Conservation (phyloP, 805 yeast species). For the Metschnikowia proteae region DNA sequence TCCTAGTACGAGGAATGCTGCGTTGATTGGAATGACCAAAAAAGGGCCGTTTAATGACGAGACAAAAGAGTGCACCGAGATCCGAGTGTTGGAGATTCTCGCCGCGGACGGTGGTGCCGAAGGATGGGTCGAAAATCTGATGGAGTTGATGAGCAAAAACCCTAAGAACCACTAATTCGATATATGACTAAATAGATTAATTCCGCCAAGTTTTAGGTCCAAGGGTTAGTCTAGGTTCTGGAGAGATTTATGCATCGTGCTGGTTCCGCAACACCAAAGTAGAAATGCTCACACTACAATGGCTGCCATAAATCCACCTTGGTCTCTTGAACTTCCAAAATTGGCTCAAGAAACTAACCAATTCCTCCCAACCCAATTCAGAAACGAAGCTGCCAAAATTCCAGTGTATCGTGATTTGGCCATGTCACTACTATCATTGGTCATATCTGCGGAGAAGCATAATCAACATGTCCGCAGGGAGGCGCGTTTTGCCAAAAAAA, state of each 20-base stretch:
- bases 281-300: too few relatives aligned
- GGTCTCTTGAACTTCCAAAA: too few relatives aligned
- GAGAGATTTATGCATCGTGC: too few relatives aligned
- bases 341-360: too few relatives aligned
- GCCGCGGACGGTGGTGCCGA: constrained; percentile 84
- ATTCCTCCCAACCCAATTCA: too few relatives aligned
- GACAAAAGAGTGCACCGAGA: constrained; percentile 30
- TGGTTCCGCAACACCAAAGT: neutral
- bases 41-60: constrained; percentile 23
- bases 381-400: too few relatives aligned
- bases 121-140: constrained; percentile 81
- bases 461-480: neutral
- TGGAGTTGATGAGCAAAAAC: constrained; percentile 62
- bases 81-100: constrained; percentile 54
- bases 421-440: neutral
- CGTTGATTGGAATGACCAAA: constrained; percentile 64
- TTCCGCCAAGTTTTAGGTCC: too few relatives aligned
- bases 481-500: constrained; percentile 3
- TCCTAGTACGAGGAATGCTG: constrained; percentile 92
- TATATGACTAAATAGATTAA: neutral
- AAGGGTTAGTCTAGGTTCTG: too few relatives aligned
- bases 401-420: too few relatives aligned
- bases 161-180: constrained; percentile 65
- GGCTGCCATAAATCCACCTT: too few relatives aligned
- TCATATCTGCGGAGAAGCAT: neutral